Evolutionary conservation across 352 stramenopile genomes (phyloP).

Genomic region (Phytophthora multivora): DNA sequence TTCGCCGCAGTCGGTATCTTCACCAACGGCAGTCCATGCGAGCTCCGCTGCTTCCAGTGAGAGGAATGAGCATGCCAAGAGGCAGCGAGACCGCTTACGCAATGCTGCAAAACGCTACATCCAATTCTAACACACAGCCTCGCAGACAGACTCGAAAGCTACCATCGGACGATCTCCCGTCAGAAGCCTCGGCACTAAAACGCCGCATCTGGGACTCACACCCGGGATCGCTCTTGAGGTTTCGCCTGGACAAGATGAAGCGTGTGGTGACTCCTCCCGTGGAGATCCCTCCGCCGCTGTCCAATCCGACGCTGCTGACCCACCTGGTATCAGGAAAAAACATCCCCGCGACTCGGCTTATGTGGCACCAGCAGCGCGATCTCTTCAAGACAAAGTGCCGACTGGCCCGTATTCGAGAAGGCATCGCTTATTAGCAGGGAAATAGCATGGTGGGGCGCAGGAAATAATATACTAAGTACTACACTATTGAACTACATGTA

Average conservation of each 20-base stretch:
- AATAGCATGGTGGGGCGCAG: neutral
- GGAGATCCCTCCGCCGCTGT: constrained; percentile 18
- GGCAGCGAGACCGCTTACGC: constrained; percentile 6
- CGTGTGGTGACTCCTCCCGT: constrained; percentile 24
- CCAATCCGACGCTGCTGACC: constrained; percentile 14
- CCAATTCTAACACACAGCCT: neutral
- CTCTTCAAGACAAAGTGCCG: constrained; percentile 25
- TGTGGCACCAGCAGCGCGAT: constrained; percentile 25
- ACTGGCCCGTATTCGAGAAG: constrained; percentile 22
- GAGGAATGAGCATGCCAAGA: constrained; percentile 15
- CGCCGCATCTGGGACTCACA: constrained; percentile 28
- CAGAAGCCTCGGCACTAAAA: constrained; percentile 21
- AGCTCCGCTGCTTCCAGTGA: constrained; percentile 16
- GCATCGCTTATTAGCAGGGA: constrained; percentile 13
- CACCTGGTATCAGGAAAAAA: constrained; percentile 23
- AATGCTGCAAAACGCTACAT: neutral
- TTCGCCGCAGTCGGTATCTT: neutral
- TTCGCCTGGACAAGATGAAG: constrained; percentile 28
- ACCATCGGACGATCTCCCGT: constrained; percentile 14
- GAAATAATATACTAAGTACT: too few species aligned
- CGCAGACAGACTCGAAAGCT: constrained; percentile 14
- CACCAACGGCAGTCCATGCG: constrained; percentile 9
- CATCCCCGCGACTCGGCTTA: constrained; percentile 25
- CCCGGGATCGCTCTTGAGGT: constrained; percentile 18
- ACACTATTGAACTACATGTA: too few species aligned